Percentiles rank a stretch among this genome's conserved stretches.
Evolutionary conservation across 176 grass and related monocot species (phyloP).

Genomic region (Leersia perrieri): DNA sequence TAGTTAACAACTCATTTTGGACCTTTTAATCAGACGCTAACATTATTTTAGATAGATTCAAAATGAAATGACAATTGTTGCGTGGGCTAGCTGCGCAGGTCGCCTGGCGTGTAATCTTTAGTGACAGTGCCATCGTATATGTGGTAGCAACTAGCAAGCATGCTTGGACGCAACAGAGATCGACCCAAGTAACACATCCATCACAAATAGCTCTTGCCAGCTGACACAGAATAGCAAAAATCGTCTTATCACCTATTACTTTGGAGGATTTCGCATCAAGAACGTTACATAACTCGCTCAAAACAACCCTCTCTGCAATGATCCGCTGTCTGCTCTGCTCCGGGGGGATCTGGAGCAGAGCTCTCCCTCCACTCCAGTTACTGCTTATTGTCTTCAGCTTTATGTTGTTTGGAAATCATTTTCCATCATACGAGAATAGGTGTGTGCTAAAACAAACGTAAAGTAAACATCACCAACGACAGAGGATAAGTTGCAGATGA

Average conservation of each 20-base stretch:
- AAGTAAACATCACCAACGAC: background rate
- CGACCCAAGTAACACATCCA: background rate
- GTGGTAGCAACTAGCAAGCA: background rate
- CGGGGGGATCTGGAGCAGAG: too few species aligned
- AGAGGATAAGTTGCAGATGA: background rate
- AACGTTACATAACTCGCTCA: too few species aligned
- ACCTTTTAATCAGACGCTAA: background rate
- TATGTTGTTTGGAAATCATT: too few species aligned
- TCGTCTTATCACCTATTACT: background rate
- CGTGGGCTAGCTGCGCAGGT: background rate
- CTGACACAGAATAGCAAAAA: background rate
- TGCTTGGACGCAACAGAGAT: constrained; percentile 24
- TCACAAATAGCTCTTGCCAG: background rate
- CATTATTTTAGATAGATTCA: too few species aligned
- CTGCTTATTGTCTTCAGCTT: too few species aligned
- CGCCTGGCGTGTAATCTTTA: constrained; percentile 28
- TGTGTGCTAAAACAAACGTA: background rate
- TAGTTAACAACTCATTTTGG: background rate
- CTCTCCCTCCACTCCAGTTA: too few species aligned
- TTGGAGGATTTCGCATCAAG: too few species aligned
- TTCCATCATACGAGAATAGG: background rate
- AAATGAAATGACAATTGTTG: too few species aligned
- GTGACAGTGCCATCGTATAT: background rate
- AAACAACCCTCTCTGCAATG: too few species aligned
- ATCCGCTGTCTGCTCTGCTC: too few species aligned